These are phyloP conservation scores for Fusarium tanahbumbuense DNA, from an alignment of 2,329 filamentous ascomycete genomes.

Conservation along the genomic window DNA sequence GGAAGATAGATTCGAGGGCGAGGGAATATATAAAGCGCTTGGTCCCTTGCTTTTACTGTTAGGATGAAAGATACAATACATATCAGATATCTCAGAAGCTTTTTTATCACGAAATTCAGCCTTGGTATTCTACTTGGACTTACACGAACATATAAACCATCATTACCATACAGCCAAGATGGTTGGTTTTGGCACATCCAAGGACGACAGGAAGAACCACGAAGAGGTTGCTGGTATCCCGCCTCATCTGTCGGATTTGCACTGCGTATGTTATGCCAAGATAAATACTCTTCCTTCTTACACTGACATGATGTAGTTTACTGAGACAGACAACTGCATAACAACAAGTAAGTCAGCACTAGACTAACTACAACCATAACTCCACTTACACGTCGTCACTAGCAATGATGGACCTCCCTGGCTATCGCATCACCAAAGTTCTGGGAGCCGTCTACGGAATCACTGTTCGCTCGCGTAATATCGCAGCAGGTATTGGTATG, in stretches of 20 bases:
- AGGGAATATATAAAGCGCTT: conserved; percentile 26
- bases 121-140: background rate
- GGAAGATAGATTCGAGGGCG: background rate
- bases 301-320: conserved; percentile 49
- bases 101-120: background rate
- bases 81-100: background rate
- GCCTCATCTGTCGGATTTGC: conserved; percentile 59
- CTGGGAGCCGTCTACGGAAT: conserved; percentile 70
- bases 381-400: background rate
- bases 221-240: conserved; percentile 53
- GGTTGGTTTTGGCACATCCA: conserved; percentile 42
- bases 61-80: background rate
- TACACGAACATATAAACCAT: background rate
- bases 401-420: conserved; percentile 72
- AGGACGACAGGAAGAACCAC: conserved; percentile 40
- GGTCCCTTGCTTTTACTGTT: background rate
- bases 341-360: conserved; percentile 58
- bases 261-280: conserved; percentile 53
- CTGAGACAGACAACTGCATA: conserved; percentile 70
- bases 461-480: conserved; percentile 68
- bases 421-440: conserved; percentile 67
- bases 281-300: background rate
- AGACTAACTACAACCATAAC: background rate
- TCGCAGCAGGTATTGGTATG: conserved; percentile 66
- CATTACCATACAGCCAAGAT: conserved; percentile 31